Conservation (phyloP, 306 rosid species). For the Notholithocarpus densiflorus region DNA sequence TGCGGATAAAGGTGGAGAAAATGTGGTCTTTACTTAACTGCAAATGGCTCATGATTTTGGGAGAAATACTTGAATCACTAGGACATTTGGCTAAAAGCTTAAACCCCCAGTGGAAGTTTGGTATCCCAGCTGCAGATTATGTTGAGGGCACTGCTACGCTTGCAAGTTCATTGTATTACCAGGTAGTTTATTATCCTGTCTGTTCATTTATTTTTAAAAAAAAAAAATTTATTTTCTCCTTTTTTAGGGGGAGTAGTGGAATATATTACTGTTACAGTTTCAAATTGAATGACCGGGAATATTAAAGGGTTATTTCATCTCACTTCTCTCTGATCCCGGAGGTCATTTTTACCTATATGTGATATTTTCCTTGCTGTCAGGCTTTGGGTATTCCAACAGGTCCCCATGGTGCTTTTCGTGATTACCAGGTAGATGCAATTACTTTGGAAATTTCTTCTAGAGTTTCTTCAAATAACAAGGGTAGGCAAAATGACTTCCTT, state of each 20-base stretch:
- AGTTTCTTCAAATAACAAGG: slow-evolving; percentile 46
- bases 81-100: slow-evolving; percentile 59
- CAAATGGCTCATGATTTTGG: slow-evolving; percentile 74
- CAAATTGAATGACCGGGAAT: background rate
- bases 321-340: background rate
- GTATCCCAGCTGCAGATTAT: slow-evolving; percentile 83
- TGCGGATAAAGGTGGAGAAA: slow-evolving; percentile 69
- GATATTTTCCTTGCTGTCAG: slow-evolving; percentile 27
- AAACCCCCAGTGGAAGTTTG: slow-evolving; percentile 81
- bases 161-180: slow-evolving; percentile 86
- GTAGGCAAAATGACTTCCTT: slow-evolving; percentile 61
- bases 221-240: background rate
- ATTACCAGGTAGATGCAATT: slow-evolving; percentile 93
- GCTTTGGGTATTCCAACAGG: slow-evolving; percentile 95
- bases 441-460: slow-evolving; percentile 78
- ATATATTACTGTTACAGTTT: background rate
- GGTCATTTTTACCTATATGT: background rate
- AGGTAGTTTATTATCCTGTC: slow-evolving; percentile 44
- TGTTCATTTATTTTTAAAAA: background rate
- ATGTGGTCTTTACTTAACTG: slow-evolving; percentile 56
- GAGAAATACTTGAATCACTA: slow-evolving; percentile 58
- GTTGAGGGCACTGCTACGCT: slow-evolving; percentile 88
- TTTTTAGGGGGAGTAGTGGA: background rate
- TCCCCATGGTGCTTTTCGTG: slow-evolving; percentile 95
- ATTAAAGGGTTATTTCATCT: background rate